Evolutionary conservation across 768 basidiomycete genomes (phyloP), one percentile per base, ranked within the genome.

Genomic region (Leccinum boreale): DNA sequence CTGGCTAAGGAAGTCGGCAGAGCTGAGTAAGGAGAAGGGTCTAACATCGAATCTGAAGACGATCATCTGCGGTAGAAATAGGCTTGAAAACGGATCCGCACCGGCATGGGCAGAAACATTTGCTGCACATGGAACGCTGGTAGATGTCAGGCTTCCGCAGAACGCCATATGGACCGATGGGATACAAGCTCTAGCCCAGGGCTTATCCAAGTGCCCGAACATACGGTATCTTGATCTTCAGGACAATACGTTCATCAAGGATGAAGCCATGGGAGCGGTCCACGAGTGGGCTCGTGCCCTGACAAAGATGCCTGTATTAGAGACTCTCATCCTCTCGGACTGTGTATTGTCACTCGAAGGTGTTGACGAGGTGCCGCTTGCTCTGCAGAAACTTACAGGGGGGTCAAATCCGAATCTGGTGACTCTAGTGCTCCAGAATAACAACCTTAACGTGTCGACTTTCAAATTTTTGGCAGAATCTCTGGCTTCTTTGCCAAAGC

Each of bases 141-240:
- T 78, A 53, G 92, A 97, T 62, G 88, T 98, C 29, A 83, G 90
- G 57, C 88, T 98, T 86, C 90, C 92, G n/a, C 95, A 98, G 78
- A 98, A 99, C 67, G 97, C 96, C 5, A 98, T 99, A 65, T 81
- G 94, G 62, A 92, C 92, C 86, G 87, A 88, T 57, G 97, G 97
- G 4, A 89, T 96, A 67, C 81, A 81, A 9, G 82, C 84, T 11
- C 83, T 99, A 23, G 90, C 92, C 5, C 69, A 73, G 23, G 96
- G 94, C 4, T 73, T 99, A 31, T 72, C 84, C 12, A 78, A 85
- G 56, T 89, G 87, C 70, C 75, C 79, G 3, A 75, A 78, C 44
- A 77, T 99, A 52, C 78, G 85, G 66, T 75, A 85, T 62, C 81
- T 99, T 66, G 94, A 99, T 79, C 75, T 99, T 50, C 94, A 98